Evolutionary conservation across 257 asterid species (phyloP).

Genomic region (Avicennia marina): DNA sequence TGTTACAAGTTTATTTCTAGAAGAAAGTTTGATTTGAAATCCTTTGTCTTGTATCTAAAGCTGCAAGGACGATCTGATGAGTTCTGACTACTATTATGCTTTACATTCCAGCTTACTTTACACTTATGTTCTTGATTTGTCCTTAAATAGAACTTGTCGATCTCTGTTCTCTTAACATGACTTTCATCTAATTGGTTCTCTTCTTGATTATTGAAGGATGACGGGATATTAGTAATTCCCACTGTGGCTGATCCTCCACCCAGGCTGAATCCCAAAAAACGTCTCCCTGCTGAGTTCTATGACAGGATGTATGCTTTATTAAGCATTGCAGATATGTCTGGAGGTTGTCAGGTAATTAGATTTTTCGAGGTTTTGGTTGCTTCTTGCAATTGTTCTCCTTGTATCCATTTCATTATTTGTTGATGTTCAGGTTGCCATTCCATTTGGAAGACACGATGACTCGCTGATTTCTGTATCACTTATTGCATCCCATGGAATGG

Average conservation of each 20-base stretch:
- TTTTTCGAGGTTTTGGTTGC: neutral
- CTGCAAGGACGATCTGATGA: neutral
- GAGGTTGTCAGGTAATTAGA: slow-evolving; percentile 54
- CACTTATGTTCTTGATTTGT: neutral
- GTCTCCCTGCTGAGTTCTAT: slow-evolving; percentile 33
- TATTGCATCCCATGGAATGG: slow-evolving; percentile 75
- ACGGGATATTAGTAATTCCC: slow-evolving; percentile 59
- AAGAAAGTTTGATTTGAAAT: neutral
- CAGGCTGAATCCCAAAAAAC: slow-evolving; percentile 37
- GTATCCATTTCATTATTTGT: neutral
- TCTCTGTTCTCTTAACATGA: neutral
- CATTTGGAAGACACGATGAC: slow-evolving; percentile 69
- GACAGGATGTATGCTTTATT: slow-evolving; percentile 45
- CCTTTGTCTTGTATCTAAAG: neutral
- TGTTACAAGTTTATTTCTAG: neutral
- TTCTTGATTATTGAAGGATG: slow-evolving; percentile 38
- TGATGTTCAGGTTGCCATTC: slow-evolving; percentile 57
- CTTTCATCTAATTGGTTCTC: neutral
- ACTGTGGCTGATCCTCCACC: slow-evolving; percentile 65
- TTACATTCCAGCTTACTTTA: neutral
- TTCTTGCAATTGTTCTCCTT: neutral
- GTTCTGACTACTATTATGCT: neutral
- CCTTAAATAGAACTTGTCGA: neutral
- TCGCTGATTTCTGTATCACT: slow-evolving; percentile 69
- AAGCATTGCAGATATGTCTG: slow-evolving; percentile 65